Base-by-base conservation (phyloP, 176 grass and related monocot species). In the Bromus sterilis region DNA sequence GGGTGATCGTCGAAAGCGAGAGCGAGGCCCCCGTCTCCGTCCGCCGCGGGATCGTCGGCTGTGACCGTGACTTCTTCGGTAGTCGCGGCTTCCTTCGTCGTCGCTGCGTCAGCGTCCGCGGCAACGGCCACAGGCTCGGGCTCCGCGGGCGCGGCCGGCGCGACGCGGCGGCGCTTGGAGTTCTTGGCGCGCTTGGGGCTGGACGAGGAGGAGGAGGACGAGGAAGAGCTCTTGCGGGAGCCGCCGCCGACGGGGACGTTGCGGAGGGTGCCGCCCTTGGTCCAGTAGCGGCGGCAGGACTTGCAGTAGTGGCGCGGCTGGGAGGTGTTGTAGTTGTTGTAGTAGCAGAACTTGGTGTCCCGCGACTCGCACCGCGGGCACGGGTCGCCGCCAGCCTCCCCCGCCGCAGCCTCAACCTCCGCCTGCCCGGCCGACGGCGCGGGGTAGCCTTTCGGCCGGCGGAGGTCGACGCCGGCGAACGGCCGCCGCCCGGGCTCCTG, bases 341-440 rank as follows among this genome's bases (percentile, higher is more conserved):
- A 97, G 87, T 97, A 97, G 77, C 94, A 97, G 87, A 97, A 97
- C 88, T 97, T 97, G 65, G 94, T 97, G 77, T 97, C 84, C 76
- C 66, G 68, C n/a, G 89, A 87, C 76, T 84, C 76, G 80, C 89
- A 91, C 53, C 89, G 80, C 61, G 89, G 89, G 89, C 89, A 89
- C 56, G 83, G 86, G 46, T 88, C 86, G 11, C 86, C 80, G 1
- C 34, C 30, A 2, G 3, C 71, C 0, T 14, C 46, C 26, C 12
- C 5, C 31, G 9, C 6, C 3, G 21, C 33, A 33, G 4, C 11
- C 25, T 4, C 60, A 51, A 1, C 28, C 33, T 3, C 6, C 24
- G 33, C 7, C 67, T 16, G 4, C 37, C 2, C 5, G 24, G 18
- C 0, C 4, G 49, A 2, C 20, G 75, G 8, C 51, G 28, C 49